Conservation (phyloP, 768 basidiomycete genomes). For the Lentinus tigrinus region DNA sequence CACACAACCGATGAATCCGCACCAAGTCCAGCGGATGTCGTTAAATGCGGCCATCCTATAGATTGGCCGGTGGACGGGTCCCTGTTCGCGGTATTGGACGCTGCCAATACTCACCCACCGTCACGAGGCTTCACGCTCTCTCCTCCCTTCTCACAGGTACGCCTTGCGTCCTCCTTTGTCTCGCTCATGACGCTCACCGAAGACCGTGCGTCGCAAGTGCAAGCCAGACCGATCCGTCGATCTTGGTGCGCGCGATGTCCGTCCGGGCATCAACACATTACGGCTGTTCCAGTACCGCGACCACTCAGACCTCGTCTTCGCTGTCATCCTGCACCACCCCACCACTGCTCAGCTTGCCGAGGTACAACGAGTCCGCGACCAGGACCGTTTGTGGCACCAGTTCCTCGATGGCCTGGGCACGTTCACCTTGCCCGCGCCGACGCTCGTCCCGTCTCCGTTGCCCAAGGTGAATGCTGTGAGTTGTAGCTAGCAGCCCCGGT, state of each 20-base stretch:
- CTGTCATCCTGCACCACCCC: constrained; percentile 16
- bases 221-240: constrained; percentile 12
- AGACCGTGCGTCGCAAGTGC: neutral
- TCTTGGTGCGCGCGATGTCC: constrained; percentile 3
- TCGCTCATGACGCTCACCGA: neutral
- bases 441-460: neutral
- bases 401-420: neutral
- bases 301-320: constrained; percentile 18
- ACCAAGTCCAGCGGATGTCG: neutral
- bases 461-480: neutral
- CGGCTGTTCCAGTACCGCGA: constrained; percentile 16
- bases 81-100: neutral
- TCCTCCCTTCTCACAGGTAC: constrained; percentile 15
- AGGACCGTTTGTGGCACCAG: constrained; percentile 5
- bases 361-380: constrained; percentile 3
- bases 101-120: neutral
- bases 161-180: neutral
- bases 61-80: constrained; percentile 13
- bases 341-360: constrained; percentile 14
- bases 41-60: neutral
- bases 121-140: constrained; percentile 3
- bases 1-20: neutral
- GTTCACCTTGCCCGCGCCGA: constrained; percentile 5
- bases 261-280: constrained; percentile 14
- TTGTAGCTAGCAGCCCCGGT: neutral